Evolutionary conservation across 2,329 filamentous ascomycete species (phyloP).

Genomic region (Ascochyta rabiei): DNA sequence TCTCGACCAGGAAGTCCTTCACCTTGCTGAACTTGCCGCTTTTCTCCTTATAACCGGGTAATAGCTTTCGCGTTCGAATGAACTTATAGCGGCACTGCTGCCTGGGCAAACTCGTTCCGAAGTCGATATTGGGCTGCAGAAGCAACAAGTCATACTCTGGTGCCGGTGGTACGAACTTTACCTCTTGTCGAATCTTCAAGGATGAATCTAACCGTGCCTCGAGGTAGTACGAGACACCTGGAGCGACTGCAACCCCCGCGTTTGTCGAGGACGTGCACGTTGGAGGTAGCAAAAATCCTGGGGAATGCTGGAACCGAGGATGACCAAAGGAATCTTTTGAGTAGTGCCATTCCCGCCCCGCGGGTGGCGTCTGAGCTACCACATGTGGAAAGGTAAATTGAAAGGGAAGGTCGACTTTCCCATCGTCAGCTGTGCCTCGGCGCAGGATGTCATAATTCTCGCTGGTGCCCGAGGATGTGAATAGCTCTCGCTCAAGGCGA

Average conservation of each 20-base stretch:
- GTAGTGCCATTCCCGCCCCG: conserved; percentile 21
- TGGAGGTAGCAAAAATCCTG: conserved; percentile 28
- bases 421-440: conserved; percentile 29
- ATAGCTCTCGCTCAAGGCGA: conserved; percentile 24
- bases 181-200: conserved; percentile 15
- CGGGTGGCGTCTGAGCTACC: conserved; percentile 22
- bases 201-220: conserved; percentile 18
- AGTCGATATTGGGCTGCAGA: conserved; percentile 23
- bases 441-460: conserved; percentile 31
- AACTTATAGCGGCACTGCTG: conserved; percentile 28
- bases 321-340: conserved; percentile 27
- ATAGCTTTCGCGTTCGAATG: conserved; percentile 31
- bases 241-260: conserved; percentile 3
- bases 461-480: conserved; percentile 21
- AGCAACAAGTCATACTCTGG: conserved; percentile 26
- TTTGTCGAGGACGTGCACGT: conserved; percentile 17
- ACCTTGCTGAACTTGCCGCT: conserved; percentile 27
- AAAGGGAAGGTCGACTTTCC: conserved; percentile 35
- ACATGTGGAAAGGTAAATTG: conserved; percentile 32
- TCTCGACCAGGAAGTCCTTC: conserved; percentile 28
- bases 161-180: conserved; percentile 12
- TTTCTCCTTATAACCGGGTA: conserved; percentile 25
- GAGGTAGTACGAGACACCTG: conserved; percentile 26
- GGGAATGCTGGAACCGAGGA: conserved; percentile 33
- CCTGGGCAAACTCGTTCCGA: conserved; percentile 22